Percentiles rank a stretch among this genome's conserved stretches.
Conservation (phyloP, 2,329 filamentous ascomycete species). For the Fusarium sp. region DNA sequence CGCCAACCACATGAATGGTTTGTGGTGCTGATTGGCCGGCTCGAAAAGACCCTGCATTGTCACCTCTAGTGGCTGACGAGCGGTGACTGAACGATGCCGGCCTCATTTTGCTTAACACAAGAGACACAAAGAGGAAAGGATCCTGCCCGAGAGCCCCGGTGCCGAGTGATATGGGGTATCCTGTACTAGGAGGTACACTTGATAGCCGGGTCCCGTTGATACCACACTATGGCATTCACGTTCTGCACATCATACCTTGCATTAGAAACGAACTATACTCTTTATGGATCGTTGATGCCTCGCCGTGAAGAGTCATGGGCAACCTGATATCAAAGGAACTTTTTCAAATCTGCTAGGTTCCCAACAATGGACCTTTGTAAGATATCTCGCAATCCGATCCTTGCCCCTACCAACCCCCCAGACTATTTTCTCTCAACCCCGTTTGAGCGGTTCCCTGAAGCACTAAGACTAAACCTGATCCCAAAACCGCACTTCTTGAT, state of each 20-base stretch:
- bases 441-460: constrained; percentile 20
- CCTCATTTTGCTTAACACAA: constrained; percentile 20
- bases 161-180: constrained; percentile 1
- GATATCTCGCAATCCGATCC: constrained; percentile 13
- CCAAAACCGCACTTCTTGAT: constrained; percentile 6
- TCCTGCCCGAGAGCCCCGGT: not conserved
- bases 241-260: constrained; percentile 33
- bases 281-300: constrained; percentile 23
- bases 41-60: constrained; percentile 32
- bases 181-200: constrained; percentile 15
- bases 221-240: not conserved
- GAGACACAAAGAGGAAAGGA: constrained; percentile 1
- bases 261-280: constrained; percentile 21
- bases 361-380: constrained; percentile 1
- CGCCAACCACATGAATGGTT: not conserved
- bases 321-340: constrained; percentile 24
- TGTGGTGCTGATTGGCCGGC: constrained; percentile 17
- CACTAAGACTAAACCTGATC: constrained; percentile 4
- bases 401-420: constrained; percentile 7
- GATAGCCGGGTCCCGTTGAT: constrained; percentile 7
- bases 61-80: constrained; percentile 32
- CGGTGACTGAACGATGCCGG: constrained; percentile 31
- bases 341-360: constrained; percentile 24
- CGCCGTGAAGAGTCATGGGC: constrained; percentile 35
- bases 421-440: constrained; percentile 1